phyloP scores from a whole-genome alignment of 2,329 filamentous ascomycete species.

The Fusarium transvaalense region DNA sequence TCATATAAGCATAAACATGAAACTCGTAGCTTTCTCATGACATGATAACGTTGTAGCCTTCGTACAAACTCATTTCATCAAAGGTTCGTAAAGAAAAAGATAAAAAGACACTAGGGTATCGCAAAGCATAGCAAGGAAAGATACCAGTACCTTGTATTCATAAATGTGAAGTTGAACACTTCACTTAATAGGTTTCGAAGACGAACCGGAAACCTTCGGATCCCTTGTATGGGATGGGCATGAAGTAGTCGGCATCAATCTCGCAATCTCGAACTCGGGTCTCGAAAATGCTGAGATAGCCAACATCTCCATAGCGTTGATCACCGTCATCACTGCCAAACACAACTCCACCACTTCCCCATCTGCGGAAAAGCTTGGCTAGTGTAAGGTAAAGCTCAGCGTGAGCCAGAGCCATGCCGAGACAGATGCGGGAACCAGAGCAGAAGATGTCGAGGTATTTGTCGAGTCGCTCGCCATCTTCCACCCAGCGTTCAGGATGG shows the following conservation, averaged over 20 bases:
- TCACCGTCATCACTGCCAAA: constrained; percentile 51
- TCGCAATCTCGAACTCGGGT: constrained; percentile 53
- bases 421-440: constrained; percentile 53
- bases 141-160: constrained; percentile 22
- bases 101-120: constrained; percentile 31
- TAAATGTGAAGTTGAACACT: constrained; percentile 19
- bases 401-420: constrained; percentile 56
- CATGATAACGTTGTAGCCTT: constrained; percentile 32
- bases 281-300: constrained; percentile 53
- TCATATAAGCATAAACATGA: constrained; percentile 38
- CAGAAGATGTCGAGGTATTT: constrained; percentile 54
- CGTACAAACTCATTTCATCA: constrained; percentile 33
- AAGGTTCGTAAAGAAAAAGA: constrained; percentile 14
- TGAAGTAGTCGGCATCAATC: constrained; percentile 56
- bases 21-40: constrained; percentile 38
- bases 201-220: constrained; percentile 53
- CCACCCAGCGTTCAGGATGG: constrained; percentile 54
- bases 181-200: constrained; percentile 48
- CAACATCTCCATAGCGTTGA: constrained; percentile 51
- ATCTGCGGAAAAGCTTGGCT: constrained; percentile 55
- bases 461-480: constrained; percentile 51
- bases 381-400: constrained; percentile 56
- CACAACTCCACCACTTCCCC: constrained; percentile 53
- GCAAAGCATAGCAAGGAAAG: constrained; percentile 28
- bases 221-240: constrained; percentile 56